These are phyloP conservation scores for Starmerella vaccinii DNA, from an alignment of 805 yeast species.

Conservation along the genomic window DNA sequence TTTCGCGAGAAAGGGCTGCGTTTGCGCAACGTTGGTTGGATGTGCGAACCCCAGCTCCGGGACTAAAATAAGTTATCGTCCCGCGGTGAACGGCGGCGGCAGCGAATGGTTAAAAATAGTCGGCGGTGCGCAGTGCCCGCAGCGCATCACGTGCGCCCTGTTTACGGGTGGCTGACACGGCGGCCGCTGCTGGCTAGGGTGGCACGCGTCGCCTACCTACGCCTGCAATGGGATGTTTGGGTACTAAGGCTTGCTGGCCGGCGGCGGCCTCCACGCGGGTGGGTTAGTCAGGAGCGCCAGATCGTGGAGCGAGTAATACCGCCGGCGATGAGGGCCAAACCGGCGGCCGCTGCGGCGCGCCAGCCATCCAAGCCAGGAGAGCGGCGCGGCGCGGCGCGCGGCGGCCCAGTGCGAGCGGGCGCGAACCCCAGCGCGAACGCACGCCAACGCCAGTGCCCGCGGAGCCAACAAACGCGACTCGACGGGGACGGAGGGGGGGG, in stretches of 20 bases:
- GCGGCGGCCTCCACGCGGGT: neutral
- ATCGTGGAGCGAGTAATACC: neutral
- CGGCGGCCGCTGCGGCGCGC: no score
- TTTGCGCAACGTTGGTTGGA: no score
- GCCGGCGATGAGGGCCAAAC: neutral
- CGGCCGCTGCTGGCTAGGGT: neutral
- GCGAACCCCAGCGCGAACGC: no score
- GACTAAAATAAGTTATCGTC: no score
- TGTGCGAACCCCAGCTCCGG: no score
- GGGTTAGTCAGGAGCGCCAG: neutral
- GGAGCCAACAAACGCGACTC: no score
- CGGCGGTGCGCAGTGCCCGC: neutral
- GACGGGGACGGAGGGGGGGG: neutral
- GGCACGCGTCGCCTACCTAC: constrained; percentile 1
- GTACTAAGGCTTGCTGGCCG: neutral
- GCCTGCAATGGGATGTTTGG: neutral
- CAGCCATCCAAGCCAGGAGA: no score
- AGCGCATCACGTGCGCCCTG: neutral
- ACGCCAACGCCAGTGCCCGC: no score
- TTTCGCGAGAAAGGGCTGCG: no score
- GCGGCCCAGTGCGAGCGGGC: no score
- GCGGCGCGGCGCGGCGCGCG: no score
- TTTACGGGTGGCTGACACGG: constrained; percentile 1
- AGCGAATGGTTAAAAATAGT: neutral
- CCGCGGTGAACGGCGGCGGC: neutral